A percentile compares a stretch with the other conserved stretches of the same genome.
These are phyloP conservation scores for Plasmodium knowlesi DNA, from an alignment of 169 alveolate genomes.

Conservation along the genomic window DNA sequence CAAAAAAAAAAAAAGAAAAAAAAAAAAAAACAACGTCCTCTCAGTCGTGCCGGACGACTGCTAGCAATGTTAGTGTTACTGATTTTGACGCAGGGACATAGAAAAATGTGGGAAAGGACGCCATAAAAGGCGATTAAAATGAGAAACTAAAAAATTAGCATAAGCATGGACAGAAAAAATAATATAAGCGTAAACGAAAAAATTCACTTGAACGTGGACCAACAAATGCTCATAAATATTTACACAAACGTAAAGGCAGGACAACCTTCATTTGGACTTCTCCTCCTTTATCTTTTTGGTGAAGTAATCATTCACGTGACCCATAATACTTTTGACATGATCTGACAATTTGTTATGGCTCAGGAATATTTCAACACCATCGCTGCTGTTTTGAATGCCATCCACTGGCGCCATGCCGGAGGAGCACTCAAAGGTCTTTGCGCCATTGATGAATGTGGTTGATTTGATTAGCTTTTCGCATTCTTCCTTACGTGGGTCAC, in stretches of 20 bases:
- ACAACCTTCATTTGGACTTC: not conserved
- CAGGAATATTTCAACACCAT: constrained; percentile 51
- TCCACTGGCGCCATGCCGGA: constrained; percentile 23
- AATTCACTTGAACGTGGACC: not conserved
- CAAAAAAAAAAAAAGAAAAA: no score
- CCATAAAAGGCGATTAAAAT: not conserved
- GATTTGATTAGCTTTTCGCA: constrained; percentile 31
- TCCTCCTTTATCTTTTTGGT: constrained; percentile 65
- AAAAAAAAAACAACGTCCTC: not conserved
- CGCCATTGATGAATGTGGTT: constrained; percentile 56
- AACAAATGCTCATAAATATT: not conserved
- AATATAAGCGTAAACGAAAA: not conserved
- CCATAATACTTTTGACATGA: constrained; percentile 64
- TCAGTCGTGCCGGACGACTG: not conserved
- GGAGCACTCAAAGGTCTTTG: constrained; percentile 55
- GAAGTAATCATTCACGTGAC: constrained; percentile 47
- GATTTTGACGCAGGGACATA: not conserved
- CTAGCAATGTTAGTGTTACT: not conserved
- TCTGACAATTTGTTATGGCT: constrained; percentile 33
- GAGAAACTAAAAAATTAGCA: not conserved
- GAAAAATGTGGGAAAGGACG: not conserved
- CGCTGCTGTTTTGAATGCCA: not conserved
- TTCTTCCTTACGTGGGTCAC: constrained; percentile 6
- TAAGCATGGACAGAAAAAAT: not conserved
- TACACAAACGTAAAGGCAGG: not conserved